Evolutionary conservation across 2,329 filamentous ascomycete species (phyloP).

Genomic region (Exophiala lecanii-corni): DNA sequence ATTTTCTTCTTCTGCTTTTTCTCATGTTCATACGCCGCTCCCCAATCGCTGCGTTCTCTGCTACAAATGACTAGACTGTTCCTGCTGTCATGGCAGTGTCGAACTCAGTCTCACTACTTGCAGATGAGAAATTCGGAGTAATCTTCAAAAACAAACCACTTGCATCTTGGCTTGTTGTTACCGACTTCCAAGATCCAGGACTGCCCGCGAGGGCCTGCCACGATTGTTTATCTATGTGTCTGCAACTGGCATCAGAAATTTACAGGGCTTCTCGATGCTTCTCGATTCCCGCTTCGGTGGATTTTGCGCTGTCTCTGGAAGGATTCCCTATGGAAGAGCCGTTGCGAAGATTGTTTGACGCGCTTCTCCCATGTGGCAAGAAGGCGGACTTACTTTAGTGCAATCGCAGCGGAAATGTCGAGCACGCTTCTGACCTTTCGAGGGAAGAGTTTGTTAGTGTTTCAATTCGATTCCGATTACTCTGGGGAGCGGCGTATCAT

Average conservation of each 20-base stretch:
- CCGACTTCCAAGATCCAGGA: slow-evolving; percentile 22
- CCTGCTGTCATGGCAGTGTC: slow-evolving; percentile 16
- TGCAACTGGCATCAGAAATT: slow-evolving; percentile 91
- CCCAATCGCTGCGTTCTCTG: slow-evolving; percentile 94
- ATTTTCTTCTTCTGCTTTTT: slow-evolving; percentile 32
- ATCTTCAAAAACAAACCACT: slow-evolving; percentile 62
- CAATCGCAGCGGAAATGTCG: slow-evolving; percentile 76
- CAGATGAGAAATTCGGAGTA: slow-evolving; percentile 99
- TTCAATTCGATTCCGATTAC: slow-evolving; percentile 92
- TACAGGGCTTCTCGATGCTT: slow-evolving; percentile 55
- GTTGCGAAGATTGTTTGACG: slow-evolving; percentile 83
- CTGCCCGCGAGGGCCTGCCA: slow-evolving; percentile 86
- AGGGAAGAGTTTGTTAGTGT: slow-evolving; percentile 36
- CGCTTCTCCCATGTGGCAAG: slow-evolving; percentile 12
- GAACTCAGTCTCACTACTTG: slow-evolving; percentile 35
- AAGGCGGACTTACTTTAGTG: slow-evolving; percentile 70
- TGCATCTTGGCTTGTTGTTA: slow-evolving; percentile 40
- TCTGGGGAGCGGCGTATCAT: slow-evolving; percentile 73
- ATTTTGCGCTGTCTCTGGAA: slow-evolving; percentile 26
- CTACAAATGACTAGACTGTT: slow-evolving; percentile 59
- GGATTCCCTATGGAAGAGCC: slow-evolving; percentile 76
- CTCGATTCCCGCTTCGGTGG: slow-evolving; percentile 27
- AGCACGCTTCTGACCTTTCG: slow-evolving; percentile 32
- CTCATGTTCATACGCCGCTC: slow-evolving; percentile 66
- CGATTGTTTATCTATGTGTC: slow-evolving; percentile 52